Evolutionary conservation across 1,284 basidiomycete species (phyloP).

Genomic region (Amylostereum areolatum): DNA sequence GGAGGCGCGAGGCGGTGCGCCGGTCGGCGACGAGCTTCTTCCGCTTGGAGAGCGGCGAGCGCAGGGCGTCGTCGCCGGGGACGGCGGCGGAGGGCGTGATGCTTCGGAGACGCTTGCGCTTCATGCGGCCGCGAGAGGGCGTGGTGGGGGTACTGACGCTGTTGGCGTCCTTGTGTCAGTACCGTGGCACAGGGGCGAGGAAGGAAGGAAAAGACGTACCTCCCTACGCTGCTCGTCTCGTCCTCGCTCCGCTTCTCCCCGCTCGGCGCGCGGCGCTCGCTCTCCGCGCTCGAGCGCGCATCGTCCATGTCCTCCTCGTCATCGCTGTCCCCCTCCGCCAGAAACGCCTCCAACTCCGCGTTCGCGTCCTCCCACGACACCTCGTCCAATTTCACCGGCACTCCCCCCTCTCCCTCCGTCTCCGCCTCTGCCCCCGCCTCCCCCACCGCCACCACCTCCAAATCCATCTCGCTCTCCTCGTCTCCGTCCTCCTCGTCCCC

Average conservation of each 20-base stretch:
- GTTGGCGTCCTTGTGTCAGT: conserved; percentile 1
- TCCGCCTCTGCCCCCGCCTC: conserved; percentile 14
- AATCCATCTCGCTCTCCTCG: not conserved
- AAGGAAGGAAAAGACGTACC: conserved; percentile 27
- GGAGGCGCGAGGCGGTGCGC: conserved; percentile 57
- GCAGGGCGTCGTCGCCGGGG: conserved; percentile 32
- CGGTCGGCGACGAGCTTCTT: conserved; percentile 64
- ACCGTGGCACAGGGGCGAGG: not conserved
- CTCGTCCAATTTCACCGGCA: conserved; percentile 40
- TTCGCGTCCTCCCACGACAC: conserved; percentile 28
- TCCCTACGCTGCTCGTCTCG: conserved; percentile 38
- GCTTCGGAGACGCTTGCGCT: conserved; percentile 66
- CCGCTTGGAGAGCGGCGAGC: conserved; percentile 71
- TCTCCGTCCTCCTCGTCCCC: conserved; percentile 22
- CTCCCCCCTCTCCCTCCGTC: conserved; percentile 15
- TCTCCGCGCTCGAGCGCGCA: conserved; percentile 58
- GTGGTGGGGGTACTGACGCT: conserved; percentile 27
- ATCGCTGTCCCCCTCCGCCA: conserved; percentile 9
- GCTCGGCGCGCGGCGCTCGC: conserved; percentile 48
- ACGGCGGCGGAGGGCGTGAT: conserved; percentile 56
- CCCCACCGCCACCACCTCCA: conserved; percentile 17
- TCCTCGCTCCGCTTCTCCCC: conserved; percentile 29
- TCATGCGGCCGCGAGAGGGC: conserved; percentile 39
- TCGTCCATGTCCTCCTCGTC: conserved; percentile 4
- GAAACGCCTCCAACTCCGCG: conserved; percentile 9